Percentiles rank a stretch among this genome's conserved stretches.
These are phyloP conservation scores for Candolleomyces eurysporus DNA, from an alignment of 768 basidiomycete species.

Conservation along the genomic window DNA sequence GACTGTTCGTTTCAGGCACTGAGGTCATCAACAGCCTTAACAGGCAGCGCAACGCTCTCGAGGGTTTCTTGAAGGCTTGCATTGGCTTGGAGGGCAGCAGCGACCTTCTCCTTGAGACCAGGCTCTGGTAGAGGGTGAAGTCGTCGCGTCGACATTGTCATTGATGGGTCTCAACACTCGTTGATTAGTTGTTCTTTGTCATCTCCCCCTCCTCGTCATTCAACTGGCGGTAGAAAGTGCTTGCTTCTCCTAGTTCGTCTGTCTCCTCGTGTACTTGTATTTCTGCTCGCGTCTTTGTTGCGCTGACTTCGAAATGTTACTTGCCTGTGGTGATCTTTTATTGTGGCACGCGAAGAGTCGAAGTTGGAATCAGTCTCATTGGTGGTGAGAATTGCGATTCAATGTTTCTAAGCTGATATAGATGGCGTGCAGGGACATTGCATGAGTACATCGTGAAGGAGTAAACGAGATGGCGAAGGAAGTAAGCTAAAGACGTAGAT, in stretches of 20 bases:
- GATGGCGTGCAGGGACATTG: background rate
- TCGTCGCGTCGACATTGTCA: background rate
- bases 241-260: background rate
- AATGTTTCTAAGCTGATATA: background rate
- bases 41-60: slow-evolving; percentile 93
- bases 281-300: background rate
- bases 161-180: background rate
- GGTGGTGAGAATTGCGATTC: no score
- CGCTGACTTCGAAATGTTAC: no score
- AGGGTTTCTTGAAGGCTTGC: slow-evolving; percentile 93
- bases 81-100: slow-evolving; percentile 79
- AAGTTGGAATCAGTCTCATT: no score
- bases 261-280: background rate
- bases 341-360: no score
- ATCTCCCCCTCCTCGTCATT: background rate
- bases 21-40: slow-evolving; percentile 95
- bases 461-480: background rate
- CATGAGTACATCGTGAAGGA: background rate
- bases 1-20: slow-evolving; percentile 44
- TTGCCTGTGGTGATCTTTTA: no score
- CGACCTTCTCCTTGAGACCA: slow-evolving; percentile 83
- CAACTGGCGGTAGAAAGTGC: background rate
- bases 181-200: background rate
- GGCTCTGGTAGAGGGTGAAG: slow-evolving; percentile 69
- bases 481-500: no score